Evolutionary conservation across 2,329 filamentous ascomycete genomes (phyloP).

Genomic region (Nemania serpens): DNA sequence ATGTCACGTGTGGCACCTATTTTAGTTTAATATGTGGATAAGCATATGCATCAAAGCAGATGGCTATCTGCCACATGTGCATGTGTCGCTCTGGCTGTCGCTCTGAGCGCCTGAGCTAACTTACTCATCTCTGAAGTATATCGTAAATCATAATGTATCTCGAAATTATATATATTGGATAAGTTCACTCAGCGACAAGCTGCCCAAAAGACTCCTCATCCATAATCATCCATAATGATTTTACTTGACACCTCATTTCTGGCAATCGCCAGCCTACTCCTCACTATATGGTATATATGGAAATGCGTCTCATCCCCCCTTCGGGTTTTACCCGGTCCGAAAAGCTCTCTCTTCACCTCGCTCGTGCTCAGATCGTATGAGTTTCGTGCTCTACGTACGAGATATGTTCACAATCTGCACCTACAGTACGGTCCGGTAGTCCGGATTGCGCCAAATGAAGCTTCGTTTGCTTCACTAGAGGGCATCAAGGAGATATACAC

Average conservation of each 20-base stretch:
- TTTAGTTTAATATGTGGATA: too few relatives aligned
- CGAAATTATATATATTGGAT: background rate
- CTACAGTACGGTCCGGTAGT: conserved; percentile 60
- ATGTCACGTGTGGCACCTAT: too few relatives aligned
- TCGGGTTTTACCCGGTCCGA: conserved; percentile 54
- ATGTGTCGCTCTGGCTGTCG: too few relatives aligned
- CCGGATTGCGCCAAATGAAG: conserved; percentile 61
- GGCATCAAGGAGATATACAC: conserved; percentile 68
- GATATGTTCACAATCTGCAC: conserved; percentile 62
- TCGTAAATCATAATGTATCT: background rate
- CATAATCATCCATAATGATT: conserved; percentile 27
- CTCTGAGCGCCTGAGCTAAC: too few relatives aligned
- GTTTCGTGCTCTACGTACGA: conserved; percentile 56
- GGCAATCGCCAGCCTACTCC: conserved; percentile 22
- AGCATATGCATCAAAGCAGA: too few relatives aligned
- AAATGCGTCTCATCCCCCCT: conserved; percentile 45
- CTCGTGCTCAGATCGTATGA: conserved; percentile 60
- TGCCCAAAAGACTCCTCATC: background rate
- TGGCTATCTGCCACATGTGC: too few relatives aligned
- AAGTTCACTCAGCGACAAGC: background rate
- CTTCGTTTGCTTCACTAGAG: conserved; percentile 60
- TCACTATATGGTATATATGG: conserved; percentile 34
- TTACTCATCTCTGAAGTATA: too few relatives aligned
- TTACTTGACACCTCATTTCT: conserved; percentile 33
- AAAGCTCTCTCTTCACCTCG: conserved; percentile 54